A percentile compares a stretch with the other conserved stretches of the same genome.
Conservation (phyloP, 345 rosid species). For the Boechera divaricarpa region DNA sequence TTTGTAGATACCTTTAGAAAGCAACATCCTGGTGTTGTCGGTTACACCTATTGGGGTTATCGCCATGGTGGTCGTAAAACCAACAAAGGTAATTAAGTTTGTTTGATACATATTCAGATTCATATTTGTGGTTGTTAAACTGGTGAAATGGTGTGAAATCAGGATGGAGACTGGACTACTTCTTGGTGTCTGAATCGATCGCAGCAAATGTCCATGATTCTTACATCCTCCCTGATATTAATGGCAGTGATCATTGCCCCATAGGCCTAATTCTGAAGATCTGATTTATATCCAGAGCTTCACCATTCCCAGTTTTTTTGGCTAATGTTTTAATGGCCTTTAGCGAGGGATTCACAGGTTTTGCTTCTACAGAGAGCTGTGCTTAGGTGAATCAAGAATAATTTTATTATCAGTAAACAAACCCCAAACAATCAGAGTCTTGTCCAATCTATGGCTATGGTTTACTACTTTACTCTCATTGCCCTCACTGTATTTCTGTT, state of each 20-base stretch:
- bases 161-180: conserved; percentile 99
- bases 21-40: conserved; percentile 84
- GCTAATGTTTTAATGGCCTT: conserved; percentile 5
- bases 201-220: conserved; percentile 83
- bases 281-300: conserved; percentile 40
- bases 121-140: conserved; percentile 8
- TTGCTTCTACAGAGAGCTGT: neutral
- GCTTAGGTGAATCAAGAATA: neutral
- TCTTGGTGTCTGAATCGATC: conserved; percentile 82
- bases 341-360: neutral
- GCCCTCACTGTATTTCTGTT: neutral
- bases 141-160: conserved; percentile 43
- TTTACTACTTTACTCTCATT: neutral
- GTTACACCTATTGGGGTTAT: conserved; percentile 96
- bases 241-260: conserved; percentile 93
- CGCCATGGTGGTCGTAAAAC: conserved; percentile 82
- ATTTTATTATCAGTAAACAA: neutral
- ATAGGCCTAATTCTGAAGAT: conserved; percentile 75
- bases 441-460: neutral
- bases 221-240: conserved; percentile 80
- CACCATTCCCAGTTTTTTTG: neutral
- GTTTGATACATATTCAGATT: conserved; percentile 1
- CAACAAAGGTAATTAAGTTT: conserved; percentile 60
- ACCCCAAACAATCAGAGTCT: neutral
- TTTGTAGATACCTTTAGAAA: conserved; percentile 90